Evolutionary conservation across 345 rosid genomes (phyloP).

Genomic region (Salix caprea): DNA sequence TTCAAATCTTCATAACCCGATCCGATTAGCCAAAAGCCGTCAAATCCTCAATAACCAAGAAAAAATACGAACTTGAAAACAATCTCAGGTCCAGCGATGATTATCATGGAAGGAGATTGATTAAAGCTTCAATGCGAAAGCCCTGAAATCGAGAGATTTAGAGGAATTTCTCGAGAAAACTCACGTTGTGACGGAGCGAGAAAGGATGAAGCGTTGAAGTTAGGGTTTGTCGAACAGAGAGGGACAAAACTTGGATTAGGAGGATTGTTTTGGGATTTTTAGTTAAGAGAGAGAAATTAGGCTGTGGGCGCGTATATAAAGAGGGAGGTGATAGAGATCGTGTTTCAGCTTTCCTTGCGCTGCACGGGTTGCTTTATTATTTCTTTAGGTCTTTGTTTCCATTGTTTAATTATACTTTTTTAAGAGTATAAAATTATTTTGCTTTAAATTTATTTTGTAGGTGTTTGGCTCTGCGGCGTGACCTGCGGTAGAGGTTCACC

Average conservation of each 20-base stretch:
- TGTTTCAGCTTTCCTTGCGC: neutral
- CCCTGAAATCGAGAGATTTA: neutral
- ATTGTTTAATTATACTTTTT: too few relatives aligned
- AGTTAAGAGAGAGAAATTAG: neutral
- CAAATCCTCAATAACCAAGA: neutral
- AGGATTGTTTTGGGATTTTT: neutral
- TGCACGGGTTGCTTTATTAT: neutral
- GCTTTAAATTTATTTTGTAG: too few relatives aligned
- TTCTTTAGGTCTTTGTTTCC: neutral
- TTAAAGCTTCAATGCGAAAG: neutral
- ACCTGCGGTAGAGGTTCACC: too few relatives aligned
- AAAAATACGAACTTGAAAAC: neutral
- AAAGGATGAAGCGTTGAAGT: neutral
- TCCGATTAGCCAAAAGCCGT: neutral
- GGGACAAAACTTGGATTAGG: neutral
- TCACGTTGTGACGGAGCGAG: neutral
- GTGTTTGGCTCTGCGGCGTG: too few relatives aligned
- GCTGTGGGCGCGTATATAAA: neutral
- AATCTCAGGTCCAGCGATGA: neutral
- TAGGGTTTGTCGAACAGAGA: constrained; percentile 5
- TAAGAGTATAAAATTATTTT: too few relatives aligned
- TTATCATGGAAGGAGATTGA: neutral
- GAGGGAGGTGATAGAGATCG: neutral
- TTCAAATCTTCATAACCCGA: constrained; percentile 8
- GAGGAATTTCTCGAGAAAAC: neutral